phyloP scores from a whole-genome alignment of 371 early-diverging fungal genomes.

The Rhizopus stolonifer region DNA sequence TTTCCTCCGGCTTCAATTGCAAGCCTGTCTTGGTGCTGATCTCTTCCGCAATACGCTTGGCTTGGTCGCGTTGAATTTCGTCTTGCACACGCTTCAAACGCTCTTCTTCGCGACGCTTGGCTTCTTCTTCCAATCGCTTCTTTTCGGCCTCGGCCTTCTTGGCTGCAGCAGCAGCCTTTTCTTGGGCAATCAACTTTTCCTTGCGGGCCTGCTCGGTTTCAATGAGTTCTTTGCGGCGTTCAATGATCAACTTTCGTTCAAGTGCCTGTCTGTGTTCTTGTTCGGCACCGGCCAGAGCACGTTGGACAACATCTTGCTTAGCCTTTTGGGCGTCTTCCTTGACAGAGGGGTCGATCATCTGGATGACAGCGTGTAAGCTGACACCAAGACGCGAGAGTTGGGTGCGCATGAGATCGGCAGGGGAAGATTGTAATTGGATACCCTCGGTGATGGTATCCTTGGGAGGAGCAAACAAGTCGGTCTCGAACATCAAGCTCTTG shows the following conservation, averaged over 20 bases:
- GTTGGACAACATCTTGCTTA: conserved; percentile 62
- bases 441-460: conserved; percentile 76
- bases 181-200: conserved; percentile 80
- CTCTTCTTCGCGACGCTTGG: conserved; percentile 81
- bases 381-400: conserved; percentile 78
- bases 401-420: conserved; percentile 84
- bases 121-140: conserved; percentile 83
- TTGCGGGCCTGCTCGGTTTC: conserved; percentile 78
- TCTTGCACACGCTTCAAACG: conserved; percentile 76
- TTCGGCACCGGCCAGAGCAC: conserved; percentile 68
- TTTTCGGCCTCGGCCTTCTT: conserved; percentile 88
- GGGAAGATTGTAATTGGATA: conserved; percentile 83
- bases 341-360: conserved; percentile 80
- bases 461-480: conserved; percentile 76
- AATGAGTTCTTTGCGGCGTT: conserved; percentile 89
- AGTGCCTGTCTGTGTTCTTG: conserved; percentile 82
- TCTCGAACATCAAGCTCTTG: conserved; percentile 89
- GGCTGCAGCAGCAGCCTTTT: conserved; percentile 66
- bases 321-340: conserved; percentile 63
- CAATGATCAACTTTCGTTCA: conserved; percentile 82
- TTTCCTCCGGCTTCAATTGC: conserved; percentile 79
- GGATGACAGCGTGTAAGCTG: conserved; percentile 80
- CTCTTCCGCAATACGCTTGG: conserved; percentile 85
- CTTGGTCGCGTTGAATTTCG: conserved; percentile 83
- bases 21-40: conserved; percentile 81